Percentiles rank a stretch among this genome's conserved stretches.
These are phyloP conservation scores for Pistacia integerrima DNA, from an alignment of 345 rosid genomes.

Conservation along the genomic window DNA sequence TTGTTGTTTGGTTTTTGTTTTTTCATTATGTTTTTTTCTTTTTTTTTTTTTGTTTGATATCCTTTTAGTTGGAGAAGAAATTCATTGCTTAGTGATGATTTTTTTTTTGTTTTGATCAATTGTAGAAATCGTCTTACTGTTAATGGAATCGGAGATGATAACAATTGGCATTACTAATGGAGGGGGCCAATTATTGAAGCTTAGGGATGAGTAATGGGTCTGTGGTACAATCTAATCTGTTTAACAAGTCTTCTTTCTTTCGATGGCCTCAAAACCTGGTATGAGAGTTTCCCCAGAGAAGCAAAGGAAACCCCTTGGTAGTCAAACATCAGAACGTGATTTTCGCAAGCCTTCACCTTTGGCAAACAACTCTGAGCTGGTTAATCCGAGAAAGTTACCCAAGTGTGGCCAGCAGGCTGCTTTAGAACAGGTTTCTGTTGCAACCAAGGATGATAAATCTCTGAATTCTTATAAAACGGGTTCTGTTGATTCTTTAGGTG, in stretches of 20 bases:
- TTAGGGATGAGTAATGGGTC: constrained; percentile 39
- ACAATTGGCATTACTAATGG: constrained; percentile 20
- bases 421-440: constrained; percentile 28
- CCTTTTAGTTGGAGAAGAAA: background rate
- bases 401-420: constrained; percentile 25
- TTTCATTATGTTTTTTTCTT: background rate
- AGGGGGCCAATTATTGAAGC: constrained; percentile 19
- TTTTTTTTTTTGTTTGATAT: background rate
- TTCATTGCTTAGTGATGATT: constrained; percentile 8
- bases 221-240: constrained; percentile 15
- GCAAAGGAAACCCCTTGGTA: constrained; percentile 37
- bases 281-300: constrained; percentile 40
- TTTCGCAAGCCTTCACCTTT: constrained; percentile 30
- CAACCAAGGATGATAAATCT: constrained; percentile 27
- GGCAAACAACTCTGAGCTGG: constrained; percentile 36
- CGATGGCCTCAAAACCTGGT: constrained; percentile 62
- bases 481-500: constrained; percentile 39
- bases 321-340: constrained; percentile 40
- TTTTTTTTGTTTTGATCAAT: constrained; percentile 22
- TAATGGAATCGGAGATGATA: constrained; percentile 31
- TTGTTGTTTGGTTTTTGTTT: constrained; percentile 9
- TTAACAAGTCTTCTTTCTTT: constrained; percentile 22
- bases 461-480: constrained; percentile 23
- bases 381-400: constrained; percentile 27
- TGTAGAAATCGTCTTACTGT: constrained; percentile 17